A percentile compares a stretch with the other conserved stretches of the same genome.
These are phyloP conservation scores for Murraya koenigii DNA, from an alignment of 345 rosid genomes.

Conservation along the genomic window DNA sequence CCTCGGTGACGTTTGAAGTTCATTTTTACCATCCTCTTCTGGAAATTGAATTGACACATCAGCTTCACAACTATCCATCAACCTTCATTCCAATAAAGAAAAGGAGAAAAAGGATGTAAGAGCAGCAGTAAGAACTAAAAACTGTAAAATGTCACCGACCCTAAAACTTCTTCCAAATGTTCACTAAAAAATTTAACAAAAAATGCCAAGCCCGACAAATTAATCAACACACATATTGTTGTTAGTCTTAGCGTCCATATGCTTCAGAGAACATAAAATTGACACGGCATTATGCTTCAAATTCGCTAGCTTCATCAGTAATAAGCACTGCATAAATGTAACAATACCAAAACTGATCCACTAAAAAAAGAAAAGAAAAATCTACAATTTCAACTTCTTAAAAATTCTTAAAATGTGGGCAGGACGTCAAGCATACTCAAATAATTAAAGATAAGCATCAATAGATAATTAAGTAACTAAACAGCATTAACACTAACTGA, in stretches of 20 bases:
- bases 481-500: background rate
- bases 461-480: background rate
- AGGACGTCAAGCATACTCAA: background rate
- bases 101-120: background rate
- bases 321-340: background rate
- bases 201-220: background rate
- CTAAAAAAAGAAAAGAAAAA: background rate
- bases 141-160: background rate
- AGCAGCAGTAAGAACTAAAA: background rate
- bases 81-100: conserved; percentile 3
- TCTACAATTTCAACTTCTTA: background rate
- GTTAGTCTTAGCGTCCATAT: background rate
- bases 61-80: conserved; percentile 24
- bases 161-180: background rate
- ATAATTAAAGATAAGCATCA: background rate
- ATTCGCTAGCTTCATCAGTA: background rate
- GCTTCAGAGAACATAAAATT: background rate
- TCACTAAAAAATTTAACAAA: background rate
- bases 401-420: background rate
- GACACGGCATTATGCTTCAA: background rate
- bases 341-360: background rate
- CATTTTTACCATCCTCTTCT: background rate
- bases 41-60: conserved; percentile 8
- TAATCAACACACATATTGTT: background rate
- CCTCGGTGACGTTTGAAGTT: background rate